Evolutionary conservation across 2,329 filamentous ascomycete species (phyloP).

Genomic region (Sphaerulina vaccinii): DNA sequence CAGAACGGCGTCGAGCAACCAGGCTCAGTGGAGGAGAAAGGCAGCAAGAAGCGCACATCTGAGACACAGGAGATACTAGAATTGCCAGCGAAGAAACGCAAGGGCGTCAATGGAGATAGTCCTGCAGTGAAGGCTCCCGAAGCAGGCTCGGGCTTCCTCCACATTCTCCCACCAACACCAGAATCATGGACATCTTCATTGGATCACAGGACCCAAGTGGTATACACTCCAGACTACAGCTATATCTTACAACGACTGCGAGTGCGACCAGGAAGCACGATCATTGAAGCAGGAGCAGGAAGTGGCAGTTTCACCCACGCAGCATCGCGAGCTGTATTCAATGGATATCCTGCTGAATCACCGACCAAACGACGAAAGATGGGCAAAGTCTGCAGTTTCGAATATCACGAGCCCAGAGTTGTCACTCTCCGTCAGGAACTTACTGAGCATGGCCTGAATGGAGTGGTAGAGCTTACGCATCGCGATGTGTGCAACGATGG

Average conservation of each 20-base stretch:
- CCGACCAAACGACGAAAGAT: conserved; percentile 34
- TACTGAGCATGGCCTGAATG: conserved; percentile 62
- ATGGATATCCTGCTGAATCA: conserved; percentile 58
- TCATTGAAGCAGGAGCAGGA: conserved; percentile 80
- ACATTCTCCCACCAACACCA: conserved; percentile 74
- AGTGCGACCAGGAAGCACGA: conserved; percentile 66
- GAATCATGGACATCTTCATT: conserved; percentile 79
- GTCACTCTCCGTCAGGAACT: conserved; percentile 69
- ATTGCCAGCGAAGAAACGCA: conserved; percentile 37
- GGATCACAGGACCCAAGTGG: conserved; percentile 80
- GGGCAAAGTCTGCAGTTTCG: conserved; percentile 78
- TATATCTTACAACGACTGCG: conserved; percentile 76
- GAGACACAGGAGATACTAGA: conserved; percentile 10
- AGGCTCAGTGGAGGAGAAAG: no score
- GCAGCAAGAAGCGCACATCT: conserved; percentile 45
- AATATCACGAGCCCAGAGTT: conserved; percentile 73
- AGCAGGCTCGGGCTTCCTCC: conserved; percentile 68
- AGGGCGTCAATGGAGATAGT: conserved; percentile 4
- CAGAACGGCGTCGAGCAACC: no score
- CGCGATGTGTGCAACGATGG: conserved; percentile 76
- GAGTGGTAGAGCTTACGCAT: conserved; percentile 69
- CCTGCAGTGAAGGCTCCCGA: conserved; percentile 49
- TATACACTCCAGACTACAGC: conserved; percentile 84
- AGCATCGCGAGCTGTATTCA: conserved; percentile 71
- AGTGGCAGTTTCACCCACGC: conserved; percentile 85